phyloP scores from a whole-genome alignment of 129 eudicot genomes.

The Artemisia annua region DNA sequence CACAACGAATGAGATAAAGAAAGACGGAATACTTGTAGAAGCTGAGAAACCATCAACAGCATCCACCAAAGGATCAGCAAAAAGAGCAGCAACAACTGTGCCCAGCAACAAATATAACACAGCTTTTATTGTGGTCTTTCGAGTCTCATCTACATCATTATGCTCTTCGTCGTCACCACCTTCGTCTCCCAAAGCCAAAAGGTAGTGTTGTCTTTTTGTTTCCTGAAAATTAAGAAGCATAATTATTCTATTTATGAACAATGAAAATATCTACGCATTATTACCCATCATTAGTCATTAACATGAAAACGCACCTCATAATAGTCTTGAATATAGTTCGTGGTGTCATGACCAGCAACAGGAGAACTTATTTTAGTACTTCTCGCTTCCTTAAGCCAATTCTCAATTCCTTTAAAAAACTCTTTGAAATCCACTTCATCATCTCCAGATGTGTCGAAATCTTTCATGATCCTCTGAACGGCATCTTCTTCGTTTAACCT shows the following conservation, averaged over 20 bases:
- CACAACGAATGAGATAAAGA: constrained; percentile 86
- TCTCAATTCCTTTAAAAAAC: constrained; percentile 48
- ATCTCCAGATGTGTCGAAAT: constrained; percentile 65
- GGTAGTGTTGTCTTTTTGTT: constrained; percentile 67
- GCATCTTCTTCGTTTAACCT: constrained; percentile 60
- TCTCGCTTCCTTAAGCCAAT: constrained; percentile 73
- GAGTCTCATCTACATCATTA: constrained; percentile 48
- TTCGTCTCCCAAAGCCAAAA: constrained; percentile 66
- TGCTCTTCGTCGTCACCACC: constrained; percentile 46
- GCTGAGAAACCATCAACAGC: constrained; percentile 77
- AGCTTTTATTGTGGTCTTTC: constrained; percentile 62
- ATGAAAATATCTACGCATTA: too few relatives aligned
- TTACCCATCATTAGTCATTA: too few relatives aligned
- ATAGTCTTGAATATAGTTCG: constrained; percentile 46
- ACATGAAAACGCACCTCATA: constrained; percentile 45
- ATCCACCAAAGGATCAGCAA: constrained; percentile 93
- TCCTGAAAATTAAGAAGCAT: constrained; percentile 39
- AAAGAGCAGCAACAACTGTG: constrained; percentile 74
- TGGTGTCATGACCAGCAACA: constrained; percentile 36
- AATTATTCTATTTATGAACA: neutral
- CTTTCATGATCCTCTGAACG: constrained; percentile 57
- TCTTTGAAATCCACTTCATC: constrained; percentile 46
- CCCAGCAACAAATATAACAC: constrained; percentile 60
- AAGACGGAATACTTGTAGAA: constrained; percentile 87
- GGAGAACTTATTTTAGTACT: constrained; percentile 29